phyloP scores from a whole-genome alignment of 2,329 filamentous ascomycete genomes.

The Sporothrix sp. region DNA sequence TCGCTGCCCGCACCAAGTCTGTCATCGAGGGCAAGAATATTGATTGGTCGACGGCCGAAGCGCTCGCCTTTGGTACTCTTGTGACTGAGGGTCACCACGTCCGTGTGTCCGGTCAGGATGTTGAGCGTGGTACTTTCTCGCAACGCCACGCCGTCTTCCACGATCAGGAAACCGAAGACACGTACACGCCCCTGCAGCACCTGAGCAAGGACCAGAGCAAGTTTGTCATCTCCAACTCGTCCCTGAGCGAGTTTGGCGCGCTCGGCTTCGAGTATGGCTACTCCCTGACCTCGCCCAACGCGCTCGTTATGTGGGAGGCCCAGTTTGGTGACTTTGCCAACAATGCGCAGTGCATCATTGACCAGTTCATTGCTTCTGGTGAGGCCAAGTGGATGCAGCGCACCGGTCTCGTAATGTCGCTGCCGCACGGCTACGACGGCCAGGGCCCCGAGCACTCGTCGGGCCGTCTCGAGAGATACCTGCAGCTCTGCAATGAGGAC shows the following conservation, averaged over 20 bases:
- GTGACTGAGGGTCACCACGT: conserved; percentile 93
- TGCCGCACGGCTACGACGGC: conserved; percentile 96
- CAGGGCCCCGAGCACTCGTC: conserved; percentile 98
- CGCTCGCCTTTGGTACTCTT: conserved; percentile 84
- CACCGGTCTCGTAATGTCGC: conserved; percentile 88
- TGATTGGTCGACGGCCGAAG: conserved; percentile 95
- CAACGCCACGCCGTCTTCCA: conserved; percentile 96
- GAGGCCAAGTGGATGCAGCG: conserved; percentile 99
- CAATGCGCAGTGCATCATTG: conserved; percentile 97
- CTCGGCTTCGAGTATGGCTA: conserved; percentile 99
- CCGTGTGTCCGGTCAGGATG: conserved; percentile 94
- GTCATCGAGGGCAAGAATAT: conserved; percentile 88
- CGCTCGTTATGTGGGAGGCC: conserved; percentile 98
- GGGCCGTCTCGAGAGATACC: conserved; percentile 90
- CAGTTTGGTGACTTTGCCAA: conserved; percentile 99
- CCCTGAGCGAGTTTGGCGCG: conserved; percentile 57
- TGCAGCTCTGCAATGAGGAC: conserved; percentile 96
- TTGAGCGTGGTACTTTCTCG: conserved; percentile 98
- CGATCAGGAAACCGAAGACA: conserved; percentile 89
- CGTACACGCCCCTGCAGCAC: conserved; percentile 86
- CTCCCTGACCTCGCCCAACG: conserved; percentile 91
- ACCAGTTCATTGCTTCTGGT: conserved; percentile 96
- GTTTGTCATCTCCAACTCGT: conserved; percentile 96
- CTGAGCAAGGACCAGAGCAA: conserved; percentile 85
- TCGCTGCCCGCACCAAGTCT: conserved; percentile 80